These are phyloP conservation scores for Phycomyces blakesleeanus DNA, from an alignment of 192 early-diverging fungal genomes.

Conservation along the genomic window DNA sequence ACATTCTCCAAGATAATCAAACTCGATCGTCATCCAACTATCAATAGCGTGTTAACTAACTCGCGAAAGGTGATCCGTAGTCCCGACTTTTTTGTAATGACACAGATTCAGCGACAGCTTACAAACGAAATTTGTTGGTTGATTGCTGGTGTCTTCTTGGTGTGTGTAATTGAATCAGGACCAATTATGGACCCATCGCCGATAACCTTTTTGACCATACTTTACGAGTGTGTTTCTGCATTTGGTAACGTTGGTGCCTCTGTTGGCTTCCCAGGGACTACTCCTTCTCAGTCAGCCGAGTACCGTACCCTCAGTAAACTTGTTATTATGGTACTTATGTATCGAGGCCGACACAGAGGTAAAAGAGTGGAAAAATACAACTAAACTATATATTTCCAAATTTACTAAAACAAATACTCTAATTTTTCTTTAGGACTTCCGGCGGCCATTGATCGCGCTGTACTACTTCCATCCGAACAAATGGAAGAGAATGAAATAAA, in stretches of 20 bases:
- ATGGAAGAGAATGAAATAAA: conserved; percentile 22
- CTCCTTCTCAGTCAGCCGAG: conserved; percentile 24
- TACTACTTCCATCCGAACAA: conserved; percentile 32
- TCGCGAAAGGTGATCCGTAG: conserved; percentile 16
- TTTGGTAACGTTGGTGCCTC: conserved; percentile 35
- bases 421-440: conserved; percentile 22
- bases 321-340: conserved; percentile 29
- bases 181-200: conserved; percentile 28
- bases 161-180: conserved; percentile 26
- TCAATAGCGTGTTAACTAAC: conserved; percentile 11
- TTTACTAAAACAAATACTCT: background rate
- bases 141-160: conserved; percentile 24
- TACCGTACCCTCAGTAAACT: conserved; percentile 28
- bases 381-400: background rate
- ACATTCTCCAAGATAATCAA: conserved; percentile 10
- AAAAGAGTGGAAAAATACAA: background rate
- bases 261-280: conserved; percentile 24
- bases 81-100: conserved; percentile 37
- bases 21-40: conserved; percentile 8
- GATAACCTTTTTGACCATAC: conserved; percentile 25
- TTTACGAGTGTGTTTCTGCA: conserved; percentile 33
- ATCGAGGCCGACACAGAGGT: conserved; percentile 35
- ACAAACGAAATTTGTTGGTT: conserved; percentile 37
- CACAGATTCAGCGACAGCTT: conserved; percentile 34
- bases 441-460: conserved; percentile 34